Conservation (phyloP, 1,284 basidiomycete genomes). For the Pseudozyma pruni region DNA sequence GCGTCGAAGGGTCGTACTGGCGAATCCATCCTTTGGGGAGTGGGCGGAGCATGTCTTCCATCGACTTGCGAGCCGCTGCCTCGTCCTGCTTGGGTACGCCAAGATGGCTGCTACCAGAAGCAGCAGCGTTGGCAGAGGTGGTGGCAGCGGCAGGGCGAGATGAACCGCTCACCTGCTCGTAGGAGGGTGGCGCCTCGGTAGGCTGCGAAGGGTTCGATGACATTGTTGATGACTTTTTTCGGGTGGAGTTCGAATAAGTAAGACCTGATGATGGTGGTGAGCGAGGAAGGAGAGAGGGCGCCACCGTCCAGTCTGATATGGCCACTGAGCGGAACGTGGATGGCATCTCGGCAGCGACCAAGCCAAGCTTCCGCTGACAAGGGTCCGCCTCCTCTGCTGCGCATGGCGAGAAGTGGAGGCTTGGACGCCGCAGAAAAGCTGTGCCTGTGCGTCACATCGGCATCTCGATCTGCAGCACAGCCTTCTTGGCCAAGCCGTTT, state of each 20-base stretch:
- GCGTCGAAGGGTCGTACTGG: constrained; percentile 55
- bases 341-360: no score
- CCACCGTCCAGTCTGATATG: background rate
- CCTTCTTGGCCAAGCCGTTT: background rate
- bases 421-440: constrained; percentile 1
- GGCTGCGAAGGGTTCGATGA: constrained; percentile 14
- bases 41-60: constrained; percentile 55
- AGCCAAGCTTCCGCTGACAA: background rate
- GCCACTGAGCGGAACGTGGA: background rate
- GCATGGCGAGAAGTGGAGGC: background rate
- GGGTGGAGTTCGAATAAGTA: background rate
- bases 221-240: constrained; percentile 5
- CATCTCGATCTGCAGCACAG: constrained; percentile 4
- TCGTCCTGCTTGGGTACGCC: constrained; percentile 15
- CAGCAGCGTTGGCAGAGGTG: constrained; percentile 5
- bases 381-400: background rate
- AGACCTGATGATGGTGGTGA: background rate
- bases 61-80: constrained; percentile 22
- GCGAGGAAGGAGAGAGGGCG: background rate
- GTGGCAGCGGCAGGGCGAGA: constrained; percentile 5
- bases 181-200: constrained; percentile 36
- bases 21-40: constrained; percentile 62
- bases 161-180: constrained; percentile 36
- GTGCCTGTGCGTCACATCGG: constrained; percentile 10
- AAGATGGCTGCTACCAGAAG: constrained; percentile 6